Evolutionary conservation across 2,329 filamentous ascomycete genomes (phyloP).

Genomic region (Colletotrichum paranaense): DNA sequence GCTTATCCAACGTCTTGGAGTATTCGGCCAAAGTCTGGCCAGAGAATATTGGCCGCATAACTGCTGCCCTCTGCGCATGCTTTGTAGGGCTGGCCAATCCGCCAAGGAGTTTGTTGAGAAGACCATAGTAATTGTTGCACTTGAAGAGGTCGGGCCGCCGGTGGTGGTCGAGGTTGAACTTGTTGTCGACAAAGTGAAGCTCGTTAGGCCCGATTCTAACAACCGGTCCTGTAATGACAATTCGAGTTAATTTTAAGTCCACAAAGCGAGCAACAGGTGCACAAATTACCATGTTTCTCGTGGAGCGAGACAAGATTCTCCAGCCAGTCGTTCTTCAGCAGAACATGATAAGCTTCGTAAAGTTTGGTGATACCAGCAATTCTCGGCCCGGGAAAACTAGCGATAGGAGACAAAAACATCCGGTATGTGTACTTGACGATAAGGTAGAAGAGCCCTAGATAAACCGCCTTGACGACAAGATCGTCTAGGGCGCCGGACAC

Average conservation of each 20-base stretch:
- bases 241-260: too few species aligned
- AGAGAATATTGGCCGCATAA: slow-evolving; percentile 34
- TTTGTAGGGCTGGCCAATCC: slow-evolving; percentile 21
- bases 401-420: slow-evolving; percentile 17
- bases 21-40: slow-evolving; percentile 27
- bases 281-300: slow-evolving; percentile 19
- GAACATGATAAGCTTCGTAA: slow-evolving; percentile 36
- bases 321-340: slow-evolving; percentile 35
- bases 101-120: slow-evolving; percentile 32
- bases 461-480: not conserved
- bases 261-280: not conserved
- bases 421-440: slow-evolving; percentile 17
- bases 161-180: slow-evolving; percentile 34
- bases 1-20: slow-evolving; percentile 4
- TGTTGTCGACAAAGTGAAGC: slow-evolving; percentile 34
- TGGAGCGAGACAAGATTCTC: slow-evolving; percentile 33
- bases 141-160: slow-evolving; percentile 32
- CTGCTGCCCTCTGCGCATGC: slow-evolving; percentile 30
- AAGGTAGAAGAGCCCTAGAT: not conserved
- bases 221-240: slow-evolving; percentile 19
- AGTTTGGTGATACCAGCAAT: slow-evolving; percentile 27
- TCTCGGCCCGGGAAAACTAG: slow-evolving; percentile 26
- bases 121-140: slow-evolving; percentile 36
- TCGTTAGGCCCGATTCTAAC: slow-evolving; percentile 37
- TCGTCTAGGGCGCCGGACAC: not conserved